Conservation (phyloP, 768 basidiomycete genomes). For the Mycena vulgaris region DNA sequence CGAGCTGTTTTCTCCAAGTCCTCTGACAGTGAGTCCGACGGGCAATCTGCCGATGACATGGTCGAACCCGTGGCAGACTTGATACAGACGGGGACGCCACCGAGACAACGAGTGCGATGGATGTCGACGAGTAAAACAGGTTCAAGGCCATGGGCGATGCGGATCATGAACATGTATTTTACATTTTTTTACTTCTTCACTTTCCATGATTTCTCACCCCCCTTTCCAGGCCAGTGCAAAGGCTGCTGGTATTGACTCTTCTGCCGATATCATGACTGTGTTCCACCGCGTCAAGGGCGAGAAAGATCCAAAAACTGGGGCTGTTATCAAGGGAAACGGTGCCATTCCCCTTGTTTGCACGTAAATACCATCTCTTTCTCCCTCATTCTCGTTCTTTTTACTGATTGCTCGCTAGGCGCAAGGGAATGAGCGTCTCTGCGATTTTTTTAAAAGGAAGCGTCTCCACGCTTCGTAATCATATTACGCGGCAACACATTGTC, state of each 20-base stretch:
- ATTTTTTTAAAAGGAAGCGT: constrained; percentile 1
- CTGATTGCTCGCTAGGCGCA: background rate
- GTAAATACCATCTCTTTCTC: background rate
- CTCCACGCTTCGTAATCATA: constrained; percentile 9
- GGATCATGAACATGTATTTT: background rate
- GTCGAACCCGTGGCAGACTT: too few relatives aligned
- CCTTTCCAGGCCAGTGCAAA: background rate
- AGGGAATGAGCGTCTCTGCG: background rate
- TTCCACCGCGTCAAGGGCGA: constrained; percentile 1
- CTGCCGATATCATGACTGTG: constrained; percentile 10
- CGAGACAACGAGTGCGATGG: background rate
- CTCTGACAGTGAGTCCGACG: background rate
- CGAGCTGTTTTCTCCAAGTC: background rate
- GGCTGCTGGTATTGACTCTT: background rate
- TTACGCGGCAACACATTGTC: background rate
- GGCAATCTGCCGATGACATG: background rate
- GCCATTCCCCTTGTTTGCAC: constrained; percentile 4
- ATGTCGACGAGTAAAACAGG: background rate
- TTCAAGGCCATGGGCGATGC: constrained; percentile 21
- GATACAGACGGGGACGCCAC: background rate
- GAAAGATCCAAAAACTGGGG: background rate
- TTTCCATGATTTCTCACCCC: background rate
- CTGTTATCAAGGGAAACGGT: background rate
- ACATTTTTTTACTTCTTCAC: background rate
- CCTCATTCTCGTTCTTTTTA: background rate